Conservation (phyloP, 257 asterid species). For the Lycium ferocissimum region DNA sequence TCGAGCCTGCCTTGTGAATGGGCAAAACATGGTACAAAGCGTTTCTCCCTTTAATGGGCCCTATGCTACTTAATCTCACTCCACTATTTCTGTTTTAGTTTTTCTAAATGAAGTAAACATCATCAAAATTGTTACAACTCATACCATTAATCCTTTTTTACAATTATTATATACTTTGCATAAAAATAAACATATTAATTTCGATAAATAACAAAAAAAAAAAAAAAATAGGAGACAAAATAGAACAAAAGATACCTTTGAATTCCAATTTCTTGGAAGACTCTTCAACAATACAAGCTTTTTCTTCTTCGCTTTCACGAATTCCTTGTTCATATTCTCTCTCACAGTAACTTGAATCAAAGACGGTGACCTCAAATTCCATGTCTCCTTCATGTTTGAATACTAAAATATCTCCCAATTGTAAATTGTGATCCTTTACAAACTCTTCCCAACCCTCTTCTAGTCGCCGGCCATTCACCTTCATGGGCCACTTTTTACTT, state of each 20-base stretch:
- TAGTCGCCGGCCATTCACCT: background rate
- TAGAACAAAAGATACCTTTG: conserved; percentile 7
- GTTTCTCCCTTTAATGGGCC: no score
- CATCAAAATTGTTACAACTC: no score
- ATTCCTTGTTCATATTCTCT: background rate
- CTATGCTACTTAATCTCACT: no score
- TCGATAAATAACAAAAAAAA: no score
- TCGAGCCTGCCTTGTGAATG: no score
- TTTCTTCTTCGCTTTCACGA: background rate
- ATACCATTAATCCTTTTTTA: no score
- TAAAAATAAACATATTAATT: no score
- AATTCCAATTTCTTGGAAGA: background rate
- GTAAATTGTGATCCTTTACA: conserved; percentile 31
- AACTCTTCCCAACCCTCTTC: conserved; percentile 37
- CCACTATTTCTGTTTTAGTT: no score
- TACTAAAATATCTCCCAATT: conserved; percentile 31
- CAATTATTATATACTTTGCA: no score
- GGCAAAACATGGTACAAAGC: no score
- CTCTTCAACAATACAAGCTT: background rate
- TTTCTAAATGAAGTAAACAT: no score
- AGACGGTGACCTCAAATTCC: conserved; percentile 30
- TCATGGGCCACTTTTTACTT: conserved; percentile 28
- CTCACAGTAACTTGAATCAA: conserved; percentile 26
- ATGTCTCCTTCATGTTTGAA: conserved; percentile 38
- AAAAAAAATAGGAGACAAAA: background rate